Percentiles rank a stretch among this genome's conserved stretches.
Evolutionary conservation across 371 early-diverging fungal genomes (phyloP).

Genomic region (Lichtheimia ornata): DNA sequence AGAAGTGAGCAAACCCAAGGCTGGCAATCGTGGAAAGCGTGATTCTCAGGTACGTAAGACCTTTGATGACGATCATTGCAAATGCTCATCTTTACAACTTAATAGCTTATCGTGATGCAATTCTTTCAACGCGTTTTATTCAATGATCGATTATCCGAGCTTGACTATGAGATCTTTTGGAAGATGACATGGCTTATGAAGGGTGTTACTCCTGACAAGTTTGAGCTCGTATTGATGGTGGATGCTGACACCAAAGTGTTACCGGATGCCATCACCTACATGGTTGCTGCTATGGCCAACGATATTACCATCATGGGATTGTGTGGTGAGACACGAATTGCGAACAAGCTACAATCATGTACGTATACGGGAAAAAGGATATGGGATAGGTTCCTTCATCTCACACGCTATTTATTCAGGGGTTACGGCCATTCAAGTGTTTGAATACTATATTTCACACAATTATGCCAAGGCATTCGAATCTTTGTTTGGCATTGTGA

Average conservation of each 20-base stretch:
- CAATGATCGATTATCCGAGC: conserved; percentile 90
- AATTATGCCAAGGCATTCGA: conserved; percentile 95
- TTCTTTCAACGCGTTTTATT: conserved; percentile 92
- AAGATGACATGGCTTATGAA: conserved; percentile 80
- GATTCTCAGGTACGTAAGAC: conserved; percentile 84
- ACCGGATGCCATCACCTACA: conserved; percentile 72
- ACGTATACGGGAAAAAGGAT: conserved; percentile 60
- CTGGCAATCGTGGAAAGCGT: conserved; percentile 97
- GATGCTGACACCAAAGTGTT: conserved; percentile 94
- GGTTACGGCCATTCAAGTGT: conserved; percentile 67
- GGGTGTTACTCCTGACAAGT: conserved; percentile 91
- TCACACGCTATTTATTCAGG: conserved; percentile 19
- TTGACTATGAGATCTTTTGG: conserved; percentile 96
- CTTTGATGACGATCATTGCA: not conserved
- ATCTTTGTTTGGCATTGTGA: conserved; percentile 97
- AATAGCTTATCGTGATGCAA: conserved; percentile 82
- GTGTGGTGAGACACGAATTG: conserved; percentile 87
- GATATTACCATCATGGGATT: conserved; percentile 84
- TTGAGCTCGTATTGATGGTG: conserved; percentile 91
- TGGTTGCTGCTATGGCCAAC: conserved; percentile 83
- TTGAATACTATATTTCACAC: conserved; percentile 97
- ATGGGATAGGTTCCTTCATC: conserved; percentile 28
- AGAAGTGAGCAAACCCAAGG: conserved; percentile 68
- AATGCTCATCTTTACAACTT: not conserved
- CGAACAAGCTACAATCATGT: conserved; percentile 80